These are phyloP conservation scores for Amanita brunnescens DNA, from an alignment of 768 basidiomycete species.

Conservation along the genomic window DNA sequence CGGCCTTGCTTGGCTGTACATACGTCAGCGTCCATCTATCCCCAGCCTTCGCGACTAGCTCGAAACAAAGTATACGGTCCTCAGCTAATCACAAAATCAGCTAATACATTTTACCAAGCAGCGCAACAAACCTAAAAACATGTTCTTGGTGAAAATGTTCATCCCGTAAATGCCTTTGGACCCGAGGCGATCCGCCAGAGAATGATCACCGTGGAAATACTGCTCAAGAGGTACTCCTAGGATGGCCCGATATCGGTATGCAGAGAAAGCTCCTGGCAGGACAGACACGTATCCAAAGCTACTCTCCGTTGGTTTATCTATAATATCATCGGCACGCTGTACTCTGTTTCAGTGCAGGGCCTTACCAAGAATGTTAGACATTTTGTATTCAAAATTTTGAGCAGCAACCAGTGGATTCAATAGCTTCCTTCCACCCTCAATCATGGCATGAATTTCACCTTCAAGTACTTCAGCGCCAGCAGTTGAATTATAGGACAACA, in stretches of 20 bases:
- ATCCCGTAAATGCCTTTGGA: slow-evolving; percentile 92
- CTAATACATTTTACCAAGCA: background rate
- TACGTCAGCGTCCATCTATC: slow-evolving; percentile 84
- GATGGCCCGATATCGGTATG: slow-evolving; percentile 91
- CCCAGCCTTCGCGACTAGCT: slow-evolving; percentile 84
- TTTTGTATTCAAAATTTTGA: slow-evolving; percentile 97
- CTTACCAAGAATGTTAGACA: slow-evolving; percentile 90
- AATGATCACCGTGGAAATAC: slow-evolving; percentile 84
- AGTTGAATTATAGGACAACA: background rate
- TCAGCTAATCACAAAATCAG: slow-evolving; percentile 42
- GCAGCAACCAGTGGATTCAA: slow-evolving; percentile 90
- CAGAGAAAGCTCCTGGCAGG: slow-evolving; percentile 93
- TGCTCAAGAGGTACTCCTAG: slow-evolving; percentile 81
- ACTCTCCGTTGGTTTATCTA: slow-evolving; percentile 91
- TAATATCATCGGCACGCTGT: background rate
- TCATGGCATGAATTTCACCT: slow-evolving; percentile 93
- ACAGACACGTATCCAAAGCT: slow-evolving; percentile 95
- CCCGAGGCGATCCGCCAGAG: slow-evolving; percentile 85
- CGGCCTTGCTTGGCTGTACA: slow-evolving; percentile 93
- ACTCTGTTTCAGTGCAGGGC: background rate
- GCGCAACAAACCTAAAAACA: slow-evolving; percentile 33
- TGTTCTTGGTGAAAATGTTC: slow-evolving; percentile 95
- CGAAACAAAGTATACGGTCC: slow-evolving; percentile 96
- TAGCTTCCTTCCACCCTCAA: slow-evolving; percentile 85
- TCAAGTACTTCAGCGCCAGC: slow-evolving; percentile 1